Conservation (phyloP, 768 basidiomycete species). For the Nevesoporus exiguus region DNA sequence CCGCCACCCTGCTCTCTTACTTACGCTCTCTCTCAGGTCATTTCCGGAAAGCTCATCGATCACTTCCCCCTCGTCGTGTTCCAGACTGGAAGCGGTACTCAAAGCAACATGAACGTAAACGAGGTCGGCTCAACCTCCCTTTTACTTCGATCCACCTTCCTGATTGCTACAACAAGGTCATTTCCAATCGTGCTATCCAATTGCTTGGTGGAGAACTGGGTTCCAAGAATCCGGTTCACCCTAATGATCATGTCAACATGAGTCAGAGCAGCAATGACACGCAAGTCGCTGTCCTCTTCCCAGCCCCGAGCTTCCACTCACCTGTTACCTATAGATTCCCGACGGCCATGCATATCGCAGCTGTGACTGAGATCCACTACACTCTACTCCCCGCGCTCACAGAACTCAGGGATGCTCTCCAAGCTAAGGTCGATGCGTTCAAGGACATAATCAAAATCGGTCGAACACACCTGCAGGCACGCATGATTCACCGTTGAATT, state of each 20-base stretch:
- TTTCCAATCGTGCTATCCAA: conserved; percentile 98
- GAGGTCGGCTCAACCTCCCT: conserved; percentile 53
- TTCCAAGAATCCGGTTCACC: conserved; percentile 95
- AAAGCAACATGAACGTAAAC: conserved; percentile 99
- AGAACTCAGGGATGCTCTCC: conserved; percentile 79
- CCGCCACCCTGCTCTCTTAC: background rate
- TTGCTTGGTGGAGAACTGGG: conserved; percentile 92
- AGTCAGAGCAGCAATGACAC: conserved; percentile 99
- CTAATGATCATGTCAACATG: conserved; percentile 99
- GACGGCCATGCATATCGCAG: conserved; percentile 98
- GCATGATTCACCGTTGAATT: background rate
- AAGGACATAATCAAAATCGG: conserved; percentile 97
- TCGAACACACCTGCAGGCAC: conserved; percentile 88
- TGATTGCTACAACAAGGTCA: conserved; percentile 55
- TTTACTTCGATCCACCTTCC: background rate
- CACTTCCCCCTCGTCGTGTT: conserved; percentile 99
- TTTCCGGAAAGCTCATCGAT: conserved; percentile 89
- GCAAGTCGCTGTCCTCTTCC: conserved; percentile 42
- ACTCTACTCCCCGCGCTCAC: conserved; percentile 82
- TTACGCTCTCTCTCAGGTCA: conserved; percentile 57
- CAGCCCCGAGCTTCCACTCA: background rate
- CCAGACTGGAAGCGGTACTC: conserved; percentile 98
- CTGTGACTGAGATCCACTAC: conserved; percentile 80
- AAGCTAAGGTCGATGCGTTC: conserved; percentile 79
- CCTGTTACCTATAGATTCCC: conserved; percentile 66